Conservation (phyloP, 257 asterid species). For the Nicotiana obtusifolia region DNA sequence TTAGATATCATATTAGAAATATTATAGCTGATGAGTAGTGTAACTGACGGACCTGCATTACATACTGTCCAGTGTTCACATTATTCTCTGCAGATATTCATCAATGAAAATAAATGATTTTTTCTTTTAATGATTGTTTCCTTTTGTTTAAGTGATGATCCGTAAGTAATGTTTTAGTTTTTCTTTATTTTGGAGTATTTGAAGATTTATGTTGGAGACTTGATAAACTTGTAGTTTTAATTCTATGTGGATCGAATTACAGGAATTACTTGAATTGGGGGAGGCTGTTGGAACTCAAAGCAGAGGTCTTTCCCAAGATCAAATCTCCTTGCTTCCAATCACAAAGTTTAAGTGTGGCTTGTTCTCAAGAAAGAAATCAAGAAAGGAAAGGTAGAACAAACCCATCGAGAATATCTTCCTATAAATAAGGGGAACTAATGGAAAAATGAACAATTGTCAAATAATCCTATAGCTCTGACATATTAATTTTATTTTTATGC, state of each 20-base stretch:
- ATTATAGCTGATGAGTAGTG: not conserved
- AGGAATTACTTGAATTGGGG: conserved; percentile 93
- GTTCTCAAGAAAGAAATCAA: conserved; percentile 75
- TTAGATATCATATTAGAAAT: not conserved
- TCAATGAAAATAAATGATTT: not conserved
- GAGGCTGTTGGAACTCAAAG: conserved; percentile 86
- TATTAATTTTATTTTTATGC: not conserved
- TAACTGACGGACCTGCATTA: not conserved
- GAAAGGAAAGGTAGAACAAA: conserved; percentile 38
- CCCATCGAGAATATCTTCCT: not conserved
- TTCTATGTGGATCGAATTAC: conserved; percentile 2
- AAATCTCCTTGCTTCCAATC: conserved; percentile 66
- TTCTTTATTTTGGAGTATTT: too few species aligned
- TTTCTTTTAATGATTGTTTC: not conserved
- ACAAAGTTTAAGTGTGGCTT: conserved; percentile 81
- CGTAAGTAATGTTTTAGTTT: not conserved
- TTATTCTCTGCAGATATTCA: not conserved
- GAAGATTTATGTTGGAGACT: not conserved
- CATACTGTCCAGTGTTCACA: not conserved
- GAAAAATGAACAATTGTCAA: not conserved
- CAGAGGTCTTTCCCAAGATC: conserved; percentile 82
- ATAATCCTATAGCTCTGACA: not conserved
- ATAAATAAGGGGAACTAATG: not conserved
- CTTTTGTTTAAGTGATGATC: conserved; percentile 1
- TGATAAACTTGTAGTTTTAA: not conserved